phyloP scores from a whole-genome alignment of 1,284 basidiomycete genomes.

The Rhodotorula mucilaginosa region DNA sequence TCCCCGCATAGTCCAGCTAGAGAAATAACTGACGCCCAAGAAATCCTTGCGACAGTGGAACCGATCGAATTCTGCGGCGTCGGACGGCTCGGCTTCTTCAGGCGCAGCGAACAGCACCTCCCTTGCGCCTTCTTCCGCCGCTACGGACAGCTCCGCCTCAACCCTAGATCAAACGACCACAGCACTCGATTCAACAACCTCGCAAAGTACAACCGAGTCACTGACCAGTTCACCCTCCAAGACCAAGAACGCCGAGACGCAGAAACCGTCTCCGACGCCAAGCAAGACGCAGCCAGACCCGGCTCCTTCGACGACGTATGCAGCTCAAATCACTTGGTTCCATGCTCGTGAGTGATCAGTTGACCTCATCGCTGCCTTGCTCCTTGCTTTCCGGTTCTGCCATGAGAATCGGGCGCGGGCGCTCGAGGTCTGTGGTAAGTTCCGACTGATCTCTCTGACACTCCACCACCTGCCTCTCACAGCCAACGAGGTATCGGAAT shows the following conservation, averaged over 20 bases:
- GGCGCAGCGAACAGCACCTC: background rate
- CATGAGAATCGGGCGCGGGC: background rate
- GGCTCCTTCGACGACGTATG: conserved; percentile 3
- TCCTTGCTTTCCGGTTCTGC: background rate
- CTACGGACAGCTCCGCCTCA: background rate
- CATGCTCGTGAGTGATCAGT: background rate
- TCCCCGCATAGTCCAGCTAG: background rate
- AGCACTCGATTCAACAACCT: too few relatives aligned
- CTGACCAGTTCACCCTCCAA: background rate
- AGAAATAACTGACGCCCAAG: too few relatives aligned
- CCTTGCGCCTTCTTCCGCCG: background rate
- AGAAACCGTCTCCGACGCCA: background rate
- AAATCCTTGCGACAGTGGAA: background rate
- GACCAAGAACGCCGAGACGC: background rate
- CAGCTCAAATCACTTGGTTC: conserved; percentile 26
- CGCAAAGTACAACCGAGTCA: too few relatives aligned
- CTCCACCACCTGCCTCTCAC: background rate
- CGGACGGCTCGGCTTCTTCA: background rate
- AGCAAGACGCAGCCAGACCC: background rate
- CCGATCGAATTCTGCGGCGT: background rate
- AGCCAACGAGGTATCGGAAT: background rate
- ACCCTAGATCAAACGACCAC: too few relatives aligned
- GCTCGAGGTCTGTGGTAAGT: background rate
- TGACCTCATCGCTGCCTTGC: background rate
- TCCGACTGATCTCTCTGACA: background rate